Conservation (phyloP, 441 rosid species). For the Geranium incanum region DNA sequence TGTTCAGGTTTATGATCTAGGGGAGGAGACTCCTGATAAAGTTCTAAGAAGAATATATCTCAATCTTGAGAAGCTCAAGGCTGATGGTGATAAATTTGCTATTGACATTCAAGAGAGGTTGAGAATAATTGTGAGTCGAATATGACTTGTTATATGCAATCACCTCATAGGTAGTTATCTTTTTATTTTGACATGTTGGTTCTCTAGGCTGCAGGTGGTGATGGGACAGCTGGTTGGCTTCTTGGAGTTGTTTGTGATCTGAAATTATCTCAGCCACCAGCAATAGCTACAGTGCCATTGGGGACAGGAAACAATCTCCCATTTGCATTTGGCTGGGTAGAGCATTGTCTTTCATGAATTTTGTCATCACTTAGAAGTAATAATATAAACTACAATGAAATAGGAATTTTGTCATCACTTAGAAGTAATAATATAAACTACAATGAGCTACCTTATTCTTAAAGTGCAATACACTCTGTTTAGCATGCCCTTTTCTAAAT, state of each 20-base stretch:
- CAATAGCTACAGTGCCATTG: constrained; percentile 42
- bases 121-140: constrained; percentile 41
- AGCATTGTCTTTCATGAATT: constrained; percentile 11
- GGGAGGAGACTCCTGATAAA: constrained; percentile 33
- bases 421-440: background rate
- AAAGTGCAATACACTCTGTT: background rate
- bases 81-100: constrained; percentile 32
- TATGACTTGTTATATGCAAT: background rate
- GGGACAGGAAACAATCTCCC: constrained; percentile 49
- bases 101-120: constrained; percentile 31
- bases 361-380: background rate
- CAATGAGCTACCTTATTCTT: background rate
- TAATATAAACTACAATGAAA: background rate
- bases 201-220: constrained; percentile 47
- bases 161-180: background rate
- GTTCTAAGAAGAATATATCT: constrained; percentile 34
- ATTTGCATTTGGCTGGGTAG: constrained; percentile 45
- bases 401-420: background rate
- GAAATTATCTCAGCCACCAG: constrained; percentile 37
- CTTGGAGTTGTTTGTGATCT: constrained; percentile 48
- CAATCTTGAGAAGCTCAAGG: constrained; percentile 26
- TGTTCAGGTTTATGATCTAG: constrained; percentile 39
- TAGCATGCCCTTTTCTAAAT: background rate
- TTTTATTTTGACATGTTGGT: constrained; percentile 10
- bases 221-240: constrained; percentile 51